Evolutionary conservation across 129 eudicot species (phyloP), one percentile per base, ranked within the genome.

Genomic region (Chrysanthemum lavandulifolium): DNA sequence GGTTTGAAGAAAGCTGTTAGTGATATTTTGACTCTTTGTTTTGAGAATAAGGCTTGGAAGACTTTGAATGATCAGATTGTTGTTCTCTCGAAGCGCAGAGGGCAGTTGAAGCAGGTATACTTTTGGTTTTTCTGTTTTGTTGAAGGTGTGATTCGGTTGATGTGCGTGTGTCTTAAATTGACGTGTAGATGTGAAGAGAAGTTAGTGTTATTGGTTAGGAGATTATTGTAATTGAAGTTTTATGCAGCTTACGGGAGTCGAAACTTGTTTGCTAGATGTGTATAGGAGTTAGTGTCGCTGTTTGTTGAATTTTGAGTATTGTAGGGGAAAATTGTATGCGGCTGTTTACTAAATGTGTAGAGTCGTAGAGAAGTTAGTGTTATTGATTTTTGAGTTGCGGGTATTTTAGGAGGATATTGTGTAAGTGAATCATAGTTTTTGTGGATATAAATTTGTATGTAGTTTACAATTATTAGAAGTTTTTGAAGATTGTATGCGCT

Each of bases 31-130:
- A 78, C 75, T 70, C 88, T 92, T 33, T 92, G 98, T 78, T 89
- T 83, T 16, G 88, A 92, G 4, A 88, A 86, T 52, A 82, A 86
- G 47, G 95, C 95, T 36, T 92, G 98, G 98, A 89, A 85, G 67
- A 85, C 87, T 6, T 82, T 92, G 7, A 92, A 92, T 74, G 98
- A 92, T 73, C 98, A 92, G 84, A 92, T 92, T 83, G 77, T 89
- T 62, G 77, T 92, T 49, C 69, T 89, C 56, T 92, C 98, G 12
- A 87, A 92, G 86, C 89, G 98, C 25, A 96, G 98, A 33, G 97
- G 96, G 3, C 97, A 91, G 81, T 76, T 89, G 67, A 89, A 86
- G 54, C 91, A 89, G 96, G 96, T 89, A 36, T 10, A 12, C 8
- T 29, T 62, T 12, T 7, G n/a, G 4, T 55, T 15, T 13, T 13